Base-by-base conservation (phyloP, 2,329 filamentous ascomycete genomes). In the Pseudogymnoascus sp. region DNA sequence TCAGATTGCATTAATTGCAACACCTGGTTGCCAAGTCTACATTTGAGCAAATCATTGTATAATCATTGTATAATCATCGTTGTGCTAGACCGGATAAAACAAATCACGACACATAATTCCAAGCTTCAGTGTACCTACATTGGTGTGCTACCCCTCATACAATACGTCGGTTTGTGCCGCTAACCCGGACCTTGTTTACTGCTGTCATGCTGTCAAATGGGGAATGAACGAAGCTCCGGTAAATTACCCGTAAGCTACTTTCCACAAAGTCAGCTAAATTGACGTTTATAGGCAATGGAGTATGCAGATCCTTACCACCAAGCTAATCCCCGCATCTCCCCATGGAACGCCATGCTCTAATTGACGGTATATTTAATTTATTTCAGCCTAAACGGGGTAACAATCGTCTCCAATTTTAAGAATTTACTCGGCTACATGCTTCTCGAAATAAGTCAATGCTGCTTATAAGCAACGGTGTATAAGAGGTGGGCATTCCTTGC, bases 371-470 rank as follows among this genome's bases (percentile, higher is more conserved):
- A 55, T 10, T 31, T 55, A 55, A 55, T 33, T 17, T 55, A 55
- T 29, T 31, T 55, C 27, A 55, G 48, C 27, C 27, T 55, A 29
- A 55, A 55, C 31, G 27, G 29, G 4, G 33, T 4, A 55, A 3
- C 29, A 55, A 55, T 33, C 9, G 33, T 55, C 48, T 55, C 27
- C 48, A 33, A 55, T 55, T 55, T 55, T 55, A 55, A 17, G 48
- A 55, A 55, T 33, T 33, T 5, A 33, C 33, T 33, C 15, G 13
- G n/a, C 48, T 33, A 17, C 5, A 17, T 17, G 27, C 2, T 33
- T 33, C 48, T 55, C 27, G 8, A 12, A 13, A 17, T 33, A 9
- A 9, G 48, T 27, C 8, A 33, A 55, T 33, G 13, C 17, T 55
- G 29, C 5, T 17, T 55, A 6, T 55, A 17, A 17, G 48, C 27